These are phyloP conservation scores for Larix kaempferi DNA, from an alignment of 75 land plant species.

Conservation along the genomic window DNA sequence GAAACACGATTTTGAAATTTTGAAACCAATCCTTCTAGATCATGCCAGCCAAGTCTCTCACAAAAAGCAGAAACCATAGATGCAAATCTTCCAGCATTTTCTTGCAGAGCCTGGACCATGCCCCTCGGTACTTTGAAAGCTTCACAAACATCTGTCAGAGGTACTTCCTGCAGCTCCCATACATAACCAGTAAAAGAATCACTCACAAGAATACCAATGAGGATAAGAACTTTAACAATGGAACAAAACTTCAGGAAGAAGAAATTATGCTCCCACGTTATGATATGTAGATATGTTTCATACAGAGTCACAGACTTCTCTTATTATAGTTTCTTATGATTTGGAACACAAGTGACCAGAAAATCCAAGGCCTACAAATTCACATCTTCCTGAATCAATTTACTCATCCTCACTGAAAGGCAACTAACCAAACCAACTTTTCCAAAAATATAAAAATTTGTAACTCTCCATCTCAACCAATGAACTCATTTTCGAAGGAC, in stretches of 20 bases:
- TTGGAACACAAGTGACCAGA: too few species aligned
- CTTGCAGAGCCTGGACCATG: slow-evolving; percentile 95
- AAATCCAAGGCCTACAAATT: too few species aligned
- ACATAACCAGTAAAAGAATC: neutral
- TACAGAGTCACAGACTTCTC: too few species aligned
- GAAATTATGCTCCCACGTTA: too few species aligned
- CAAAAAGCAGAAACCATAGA: slow-evolving; percentile 93
- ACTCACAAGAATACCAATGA: neutral
- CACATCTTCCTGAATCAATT: too few species aligned
- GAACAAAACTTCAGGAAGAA: neutral
- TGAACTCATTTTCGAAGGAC: too few species aligned
- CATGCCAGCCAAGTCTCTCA: slow-evolving; percentile 98
- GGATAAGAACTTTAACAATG: neutral
- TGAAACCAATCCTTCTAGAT: slow-evolving; percentile 88
- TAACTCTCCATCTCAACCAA: too few species aligned
- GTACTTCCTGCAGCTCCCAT: slow-evolving; percentile 59
- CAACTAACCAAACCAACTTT: too few species aligned
- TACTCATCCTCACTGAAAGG: too few species aligned
- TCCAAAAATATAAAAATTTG: too few species aligned
- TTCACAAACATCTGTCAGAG: slow-evolving; percentile 85
- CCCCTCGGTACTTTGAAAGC: slow-evolving; percentile 95
- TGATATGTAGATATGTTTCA: too few species aligned
- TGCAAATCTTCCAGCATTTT: slow-evolving; percentile 98
- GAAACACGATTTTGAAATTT: slow-evolving; percentile 98
- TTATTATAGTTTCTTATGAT: too few species aligned